Conservation (phyloP, 331 rosid species). For the Acacia pycnantha region DNA sequence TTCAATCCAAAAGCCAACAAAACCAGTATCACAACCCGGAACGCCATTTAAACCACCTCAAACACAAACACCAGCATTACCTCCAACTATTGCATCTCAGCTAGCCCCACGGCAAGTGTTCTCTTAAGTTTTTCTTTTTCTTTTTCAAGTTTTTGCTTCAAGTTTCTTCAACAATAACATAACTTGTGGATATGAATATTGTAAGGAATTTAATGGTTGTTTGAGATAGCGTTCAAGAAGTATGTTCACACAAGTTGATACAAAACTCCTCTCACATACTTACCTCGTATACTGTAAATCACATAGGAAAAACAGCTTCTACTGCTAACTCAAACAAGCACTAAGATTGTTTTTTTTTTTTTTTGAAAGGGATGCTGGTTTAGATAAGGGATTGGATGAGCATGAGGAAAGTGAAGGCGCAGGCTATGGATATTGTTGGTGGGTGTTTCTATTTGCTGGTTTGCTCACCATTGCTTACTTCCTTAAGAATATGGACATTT, state of each 20-base stretch:
- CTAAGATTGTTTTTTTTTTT: neutral
- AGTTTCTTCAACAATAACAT: neutral
- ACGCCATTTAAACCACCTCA: slow-evolving; percentile 15
- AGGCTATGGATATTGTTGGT: slow-evolving; percentile 31
- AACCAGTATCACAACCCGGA: slow-evolving; percentile 14
- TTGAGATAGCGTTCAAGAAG: no score
- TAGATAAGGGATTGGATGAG: slow-evolving; percentile 2
- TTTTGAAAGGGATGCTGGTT: slow-evolving; percentile 34
- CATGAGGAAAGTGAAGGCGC: slow-evolving; percentile 9
- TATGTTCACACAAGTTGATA: no score
- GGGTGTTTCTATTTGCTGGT: slow-evolving; percentile 35
- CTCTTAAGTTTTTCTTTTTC: neutral
- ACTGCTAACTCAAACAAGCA: no score
- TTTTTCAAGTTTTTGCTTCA: neutral
- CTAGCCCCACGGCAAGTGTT: slow-evolving; percentile 32
- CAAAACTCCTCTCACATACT: no score
- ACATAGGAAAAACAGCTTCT: no score
- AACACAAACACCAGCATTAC: slow-evolving; percentile 13
- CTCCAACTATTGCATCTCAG: slow-evolving; percentile 25
- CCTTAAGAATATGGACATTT: slow-evolving; percentile 31
- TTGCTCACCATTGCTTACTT: slow-evolving; percentile 33
- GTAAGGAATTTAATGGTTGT: neutral
- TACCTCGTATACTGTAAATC: no score
- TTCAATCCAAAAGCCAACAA: slow-evolving; percentile 23
- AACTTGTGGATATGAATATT: neutral